Base-by-base conservation (phyloP, 257 asterid species). In the Petunia secreta region DNA sequence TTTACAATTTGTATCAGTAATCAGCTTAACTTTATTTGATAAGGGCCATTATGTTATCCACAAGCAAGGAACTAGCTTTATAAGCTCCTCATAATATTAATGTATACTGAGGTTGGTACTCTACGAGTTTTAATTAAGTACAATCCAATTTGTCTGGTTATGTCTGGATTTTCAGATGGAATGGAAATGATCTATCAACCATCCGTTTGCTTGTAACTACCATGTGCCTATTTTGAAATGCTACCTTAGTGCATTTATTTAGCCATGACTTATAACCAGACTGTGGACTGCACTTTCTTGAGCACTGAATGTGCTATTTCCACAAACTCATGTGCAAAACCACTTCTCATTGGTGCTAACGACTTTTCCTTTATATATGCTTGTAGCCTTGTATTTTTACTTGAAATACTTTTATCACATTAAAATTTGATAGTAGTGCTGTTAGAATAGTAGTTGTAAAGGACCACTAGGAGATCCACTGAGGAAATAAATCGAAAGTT, bases 181-280 rank as follows among this genome's bases (percentile, higher is more conserved):
- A 63, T 5, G 2, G 43, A 63, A 63, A 63, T 63, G 44, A 63
- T 63, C 6, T 66, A 54, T 60, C 48, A 43, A 79, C 78, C 63
- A 40, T 82, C 63, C n/a, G 43, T 75, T 64, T 84, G 46, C 40
- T 62, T 75, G 80, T 69, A 78, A 78, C 71, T 84, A 59, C 85
- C 89, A 80, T 83, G 86, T 87, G 87, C 85, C 76, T 39, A 38
- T 52, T 48, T 73, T 58, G 78, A 79, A 73, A 66, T 79, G 71
- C 36, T 58, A 67, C 75, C 41, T 65, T 36, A 71, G 48, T 75
- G 77, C 81, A 80, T 80, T 86, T 85, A 53, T 80, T 67, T 66
- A 58, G 76, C 77, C 64, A 44, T 60, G 80, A 63, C 83, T 63
- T 15, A 62, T 59, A 15, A 60, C 75, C 8, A 59, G 79, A 83